Percentiles rank a stretch among this genome's conserved stretches.
Conservation (phyloP, 441 rosid species). For the Hura crepitans region DNA sequence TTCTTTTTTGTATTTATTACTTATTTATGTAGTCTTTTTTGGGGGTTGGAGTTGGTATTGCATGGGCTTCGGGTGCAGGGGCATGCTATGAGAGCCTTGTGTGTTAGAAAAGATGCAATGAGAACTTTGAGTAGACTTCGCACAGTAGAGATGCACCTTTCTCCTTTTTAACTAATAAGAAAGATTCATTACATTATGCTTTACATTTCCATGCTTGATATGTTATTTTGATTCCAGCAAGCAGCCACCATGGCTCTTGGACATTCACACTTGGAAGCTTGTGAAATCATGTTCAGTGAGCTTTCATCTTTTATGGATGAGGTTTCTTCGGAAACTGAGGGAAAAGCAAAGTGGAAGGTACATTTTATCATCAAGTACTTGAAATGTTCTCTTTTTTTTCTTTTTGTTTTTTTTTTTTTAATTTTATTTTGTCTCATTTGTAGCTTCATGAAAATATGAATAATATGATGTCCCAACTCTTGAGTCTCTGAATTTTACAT, state of each 20-base stretch:
- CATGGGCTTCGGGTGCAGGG: slow-evolving; percentile 1
- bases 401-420: background rate
- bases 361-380: slow-evolving; percentile 11
- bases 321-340: slow-evolving; percentile 90
- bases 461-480: background rate
- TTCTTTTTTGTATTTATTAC: background rate
- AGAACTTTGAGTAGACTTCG: slow-evolving; percentile 9
- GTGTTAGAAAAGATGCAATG: background rate
- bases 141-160: background rate
- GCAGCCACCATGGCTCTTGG: slow-evolving; percentile 99
- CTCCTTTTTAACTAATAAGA: background rate
- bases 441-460: slow-evolving; percentile 8
- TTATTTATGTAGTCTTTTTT: background rate
- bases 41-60: background rate
- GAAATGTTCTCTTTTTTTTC: background rate
- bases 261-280: slow-evolving; percentile 95
- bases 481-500: background rate
- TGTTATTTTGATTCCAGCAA: slow-evolving; percentile 54
- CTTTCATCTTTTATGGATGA: slow-evolving; percentile 93
- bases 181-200: slow-evolving; percentile 7
- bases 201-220: slow-evolving; percentile 19
- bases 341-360: slow-evolving; percentile 99
- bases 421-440: background rate
- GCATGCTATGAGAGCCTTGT: background rate
- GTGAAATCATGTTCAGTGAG: slow-evolving; percentile 93